A percentile compares a stretch with the other conserved stretches of the same genome.
phyloP scores from a whole-genome alignment of 2,329 filamentous ascomycete genomes.

The Trichoderma afroharzianum region DNA sequence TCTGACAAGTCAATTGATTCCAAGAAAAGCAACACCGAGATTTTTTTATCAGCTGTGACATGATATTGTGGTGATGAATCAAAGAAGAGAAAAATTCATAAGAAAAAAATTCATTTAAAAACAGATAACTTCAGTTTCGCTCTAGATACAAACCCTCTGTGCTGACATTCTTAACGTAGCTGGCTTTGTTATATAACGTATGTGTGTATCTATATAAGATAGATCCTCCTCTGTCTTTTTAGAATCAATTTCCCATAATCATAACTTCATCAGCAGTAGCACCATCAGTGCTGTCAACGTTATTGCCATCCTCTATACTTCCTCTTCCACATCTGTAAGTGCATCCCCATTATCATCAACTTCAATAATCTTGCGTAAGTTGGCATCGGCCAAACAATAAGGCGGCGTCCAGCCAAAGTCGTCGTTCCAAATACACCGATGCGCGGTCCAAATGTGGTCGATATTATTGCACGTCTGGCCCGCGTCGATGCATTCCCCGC shows the following conservation, averaged over 20 bases:
- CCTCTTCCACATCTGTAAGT: not conserved
- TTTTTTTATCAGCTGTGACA: not conserved
- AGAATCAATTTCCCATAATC: not conserved
- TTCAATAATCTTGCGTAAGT: not conserved
- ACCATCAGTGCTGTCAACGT: not conserved
- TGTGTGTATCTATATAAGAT: not conserved
- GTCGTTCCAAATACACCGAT: not conserved
- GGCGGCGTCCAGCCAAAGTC: not conserved
- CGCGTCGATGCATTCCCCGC: constrained; percentile 7
- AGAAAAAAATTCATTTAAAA: too few species aligned
- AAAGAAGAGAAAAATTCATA: too few species aligned
- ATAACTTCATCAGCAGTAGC: not conserved
- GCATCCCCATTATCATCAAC: not conserved
- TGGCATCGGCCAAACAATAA: not conserved
- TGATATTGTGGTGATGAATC: not conserved
- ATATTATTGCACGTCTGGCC: constrained; percentile 6
- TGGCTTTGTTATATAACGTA: not conserved
- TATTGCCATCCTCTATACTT: not conserved
- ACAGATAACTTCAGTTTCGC: too few species aligned
- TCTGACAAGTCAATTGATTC: not conserved
- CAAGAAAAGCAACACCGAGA: not conserved
- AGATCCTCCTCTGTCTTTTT: not conserved
- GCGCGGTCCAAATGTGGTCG: constrained; percentile 10
- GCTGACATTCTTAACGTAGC: not conserved
- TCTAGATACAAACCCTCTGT: not conserved